Evolutionary conservation across 208 protist species (phyloP).

Genomic region (Borovskyia barvae): DNA sequence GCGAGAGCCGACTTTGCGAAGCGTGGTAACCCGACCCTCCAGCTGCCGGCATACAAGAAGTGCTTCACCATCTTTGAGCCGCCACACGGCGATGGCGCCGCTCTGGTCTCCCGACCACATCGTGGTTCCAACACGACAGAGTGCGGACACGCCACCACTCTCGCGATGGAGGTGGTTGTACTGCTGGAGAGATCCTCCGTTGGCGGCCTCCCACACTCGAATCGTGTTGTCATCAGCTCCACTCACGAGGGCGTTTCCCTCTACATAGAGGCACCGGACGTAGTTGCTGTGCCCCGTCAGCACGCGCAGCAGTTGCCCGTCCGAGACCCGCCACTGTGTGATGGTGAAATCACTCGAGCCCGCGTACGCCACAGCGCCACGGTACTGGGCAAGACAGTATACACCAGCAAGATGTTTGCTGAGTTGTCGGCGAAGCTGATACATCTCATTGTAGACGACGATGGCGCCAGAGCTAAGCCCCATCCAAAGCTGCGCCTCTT

Average conservation of each 20-base stretch:
- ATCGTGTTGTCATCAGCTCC: constrained; percentile 81
- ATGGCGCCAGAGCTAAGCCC: constrained; percentile 79
- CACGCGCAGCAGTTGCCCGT: constrained; percentile 64
- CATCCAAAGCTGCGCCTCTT: constrained; percentile 70
- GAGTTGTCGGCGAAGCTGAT: constrained; percentile 49
- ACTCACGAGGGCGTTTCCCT: constrained; percentile 73
- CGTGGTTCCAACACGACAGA: constrained; percentile 75
- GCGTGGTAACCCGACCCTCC: constrained; percentile 40
- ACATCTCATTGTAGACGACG: constrained; percentile 61
- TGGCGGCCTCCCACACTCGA: constrained; percentile 70
- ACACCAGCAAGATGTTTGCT: constrained; percentile 77
- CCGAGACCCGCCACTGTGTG: constrained; percentile 64
- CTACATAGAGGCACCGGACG: constrained; percentile 82
- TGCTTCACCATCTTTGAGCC: constrained; percentile 37
- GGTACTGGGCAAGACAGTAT: constrained; percentile 66
- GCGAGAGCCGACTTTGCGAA: constrained; percentile 48
- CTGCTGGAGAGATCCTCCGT: constrained; percentile 39
- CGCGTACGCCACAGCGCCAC: constrained; percentile 60
- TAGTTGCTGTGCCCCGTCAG: constrained; percentile 78
- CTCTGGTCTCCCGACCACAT: constrained; percentile 87
- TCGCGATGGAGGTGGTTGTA: constrained; percentile 50
- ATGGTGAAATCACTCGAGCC: constrained; percentile 83
- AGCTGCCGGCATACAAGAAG: constrained; percentile 43
- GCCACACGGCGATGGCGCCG: constrained; percentile 65
- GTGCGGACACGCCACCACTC: constrained; percentile 66